phyloP scores from a whole-genome alignment of 2,329 filamentous ascomycete genomes.

The Botryotinia narcissicola region DNA sequence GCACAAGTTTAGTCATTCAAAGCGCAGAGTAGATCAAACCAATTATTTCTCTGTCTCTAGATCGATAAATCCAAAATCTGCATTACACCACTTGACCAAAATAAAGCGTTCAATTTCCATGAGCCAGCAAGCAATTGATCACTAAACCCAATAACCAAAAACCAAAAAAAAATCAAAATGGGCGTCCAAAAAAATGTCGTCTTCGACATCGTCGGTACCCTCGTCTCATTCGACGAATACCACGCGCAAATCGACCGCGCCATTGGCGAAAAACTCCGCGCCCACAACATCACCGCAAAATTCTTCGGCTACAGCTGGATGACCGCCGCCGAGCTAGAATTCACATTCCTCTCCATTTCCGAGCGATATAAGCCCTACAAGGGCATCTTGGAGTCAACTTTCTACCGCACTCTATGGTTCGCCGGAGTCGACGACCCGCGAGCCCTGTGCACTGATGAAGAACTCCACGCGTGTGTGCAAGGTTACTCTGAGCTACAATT shows the following conservation, averaged over 20 bases:
- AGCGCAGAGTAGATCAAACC: not conserved
- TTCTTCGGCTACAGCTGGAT: conserved; percentile 48
- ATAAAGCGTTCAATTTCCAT: not conserved
- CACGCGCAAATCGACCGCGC: conserved; percentile 43
- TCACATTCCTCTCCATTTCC: conserved; percentile 48
- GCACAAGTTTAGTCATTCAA: not conserved
- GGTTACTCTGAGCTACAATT: conserved; percentile 41
- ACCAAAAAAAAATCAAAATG: not conserved
- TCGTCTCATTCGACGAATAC: conserved; percentile 46
- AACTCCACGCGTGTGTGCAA: conserved; percentile 42
- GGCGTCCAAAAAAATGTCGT: conserved; percentile 44
- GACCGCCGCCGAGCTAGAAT: conserved; percentile 48
- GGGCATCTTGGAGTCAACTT: conserved; percentile 44
- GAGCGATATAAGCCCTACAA: conserved; percentile 45
- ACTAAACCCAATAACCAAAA: not conserved
- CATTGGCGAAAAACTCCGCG: conserved; percentile 44
- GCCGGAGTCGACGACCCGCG: conserved; percentile 46
- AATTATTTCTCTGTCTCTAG: not conserved
- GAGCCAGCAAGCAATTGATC: not conserved
- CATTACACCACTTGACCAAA: not conserved
- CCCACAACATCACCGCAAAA: conserved; percentile 42
- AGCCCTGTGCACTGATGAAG: conserved; percentile 43
- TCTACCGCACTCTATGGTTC: conserved; percentile 49
- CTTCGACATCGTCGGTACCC: conserved; percentile 52
- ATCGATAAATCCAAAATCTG: not conserved